A percentile compares a stretch with the other conserved stretches of the same genome.
Conservation (phyloP, 108 stramenopile species). For the Nannochloropsis oceanica region DNA sequence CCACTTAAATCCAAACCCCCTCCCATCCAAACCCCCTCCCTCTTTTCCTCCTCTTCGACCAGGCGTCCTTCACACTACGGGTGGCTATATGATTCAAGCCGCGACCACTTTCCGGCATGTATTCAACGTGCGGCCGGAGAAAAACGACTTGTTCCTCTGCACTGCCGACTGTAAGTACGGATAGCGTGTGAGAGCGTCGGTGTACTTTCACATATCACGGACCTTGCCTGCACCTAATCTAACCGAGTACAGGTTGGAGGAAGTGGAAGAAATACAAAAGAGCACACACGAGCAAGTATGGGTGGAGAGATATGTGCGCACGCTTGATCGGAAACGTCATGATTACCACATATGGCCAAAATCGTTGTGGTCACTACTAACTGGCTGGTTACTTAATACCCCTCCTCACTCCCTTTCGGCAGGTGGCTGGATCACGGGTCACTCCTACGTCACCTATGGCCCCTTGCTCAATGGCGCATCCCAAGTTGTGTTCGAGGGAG, state of each 20-base stretch:
- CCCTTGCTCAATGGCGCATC: conserved; percentile 4
- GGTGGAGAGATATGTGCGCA: too few species aligned
- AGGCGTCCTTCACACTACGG: conserved; percentile 19
- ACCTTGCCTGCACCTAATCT: too few species aligned
- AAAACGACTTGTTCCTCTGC: conserved; percentile 6
- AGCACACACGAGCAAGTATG: too few species aligned
- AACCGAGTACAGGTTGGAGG: too few species aligned
- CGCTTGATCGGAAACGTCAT: too few species aligned
- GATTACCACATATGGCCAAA: too few species aligned
- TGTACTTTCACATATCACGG: too few species aligned
- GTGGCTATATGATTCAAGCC: conserved; percentile 12
- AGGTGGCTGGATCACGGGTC: conserved; percentile 31
- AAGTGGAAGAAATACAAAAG: too few species aligned
- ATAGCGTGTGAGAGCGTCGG: too few species aligned
- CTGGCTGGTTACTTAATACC: too few species aligned
- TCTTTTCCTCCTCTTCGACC: neutral
- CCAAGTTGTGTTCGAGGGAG: conserved; percentile 12
- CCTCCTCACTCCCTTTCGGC: neutral
- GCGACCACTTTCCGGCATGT: conserved; percentile 4
- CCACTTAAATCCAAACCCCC: neutral
- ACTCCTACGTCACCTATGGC: conserved; percentile 20
- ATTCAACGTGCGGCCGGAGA: conserved; percentile 4
- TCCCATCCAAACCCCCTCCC: neutral
- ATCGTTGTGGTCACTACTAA: too few species aligned
- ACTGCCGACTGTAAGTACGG: conserved; percentile 6